These are phyloP conservation scores for Nakazawaea ernobii DNA, from an alignment of 805 yeast species.

Conservation along the genomic window DNA sequence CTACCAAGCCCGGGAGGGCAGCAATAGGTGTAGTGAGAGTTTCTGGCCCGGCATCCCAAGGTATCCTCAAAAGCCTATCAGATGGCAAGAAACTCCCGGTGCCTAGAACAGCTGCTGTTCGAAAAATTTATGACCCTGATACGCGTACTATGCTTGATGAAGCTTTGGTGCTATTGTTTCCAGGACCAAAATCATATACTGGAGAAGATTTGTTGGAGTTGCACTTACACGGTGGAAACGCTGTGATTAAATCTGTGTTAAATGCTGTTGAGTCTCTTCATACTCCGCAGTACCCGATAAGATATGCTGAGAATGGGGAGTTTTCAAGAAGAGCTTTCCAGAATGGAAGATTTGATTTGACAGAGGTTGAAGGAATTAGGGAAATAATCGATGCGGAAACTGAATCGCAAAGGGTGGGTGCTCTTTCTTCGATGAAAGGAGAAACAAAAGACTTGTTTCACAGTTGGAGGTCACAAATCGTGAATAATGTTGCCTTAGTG, in stretches of 20 bases:
- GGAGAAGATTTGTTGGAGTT: conserved; percentile 89
- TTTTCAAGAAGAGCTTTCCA: conserved; percentile 83
- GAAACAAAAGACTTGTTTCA: conserved; percentile 47
- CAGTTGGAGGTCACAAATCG: conserved; percentile 62
- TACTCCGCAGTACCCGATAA: conserved; percentile 37
- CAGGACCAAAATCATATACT: conserved; percentile 75
- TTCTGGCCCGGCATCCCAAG: conserved; percentile 61
- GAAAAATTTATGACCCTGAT: conserved; percentile 45
- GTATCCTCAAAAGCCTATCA: conserved; percentile 45
- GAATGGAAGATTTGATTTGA: conserved; percentile 77
- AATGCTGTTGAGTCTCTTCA: conserved; percentile 54
- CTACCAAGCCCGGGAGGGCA: conserved; percentile 75
- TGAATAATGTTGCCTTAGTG: conserved; percentile 63
- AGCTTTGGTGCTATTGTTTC: conserved; percentile 64
- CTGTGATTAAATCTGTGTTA: conserved; percentile 68
- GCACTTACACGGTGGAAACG: conserved; percentile 93
- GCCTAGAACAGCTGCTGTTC: conserved; percentile 51
- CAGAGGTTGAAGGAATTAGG: conserved; percentile 86
- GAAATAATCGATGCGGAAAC: conserved; percentile 93
- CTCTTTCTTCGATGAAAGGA: conserved; percentile 71
- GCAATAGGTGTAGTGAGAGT: conserved; percentile 85
- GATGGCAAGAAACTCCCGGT: conserved; percentile 28
- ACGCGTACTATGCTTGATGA: conserved; percentile 56
- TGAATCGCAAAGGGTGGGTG: conserved; percentile 75
- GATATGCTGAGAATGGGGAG: conserved; percentile 93